Evolutionary conservation across 192 early-diverging fungal species (phyloP).

Genomic region (Helicostylum pulchrum): DNA sequence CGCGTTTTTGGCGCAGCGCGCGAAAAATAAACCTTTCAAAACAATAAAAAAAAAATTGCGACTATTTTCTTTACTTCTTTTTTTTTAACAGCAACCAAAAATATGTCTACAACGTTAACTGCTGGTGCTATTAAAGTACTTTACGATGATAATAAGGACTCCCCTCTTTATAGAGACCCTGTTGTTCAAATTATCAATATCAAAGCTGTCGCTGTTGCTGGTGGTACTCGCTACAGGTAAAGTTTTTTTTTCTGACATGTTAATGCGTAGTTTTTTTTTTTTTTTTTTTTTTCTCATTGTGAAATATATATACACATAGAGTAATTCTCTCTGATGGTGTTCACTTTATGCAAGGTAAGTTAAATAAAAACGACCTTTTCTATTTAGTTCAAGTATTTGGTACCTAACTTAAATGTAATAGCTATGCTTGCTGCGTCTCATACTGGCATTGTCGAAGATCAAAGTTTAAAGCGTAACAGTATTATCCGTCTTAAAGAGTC

Average conservation of each 20-base stretch:
- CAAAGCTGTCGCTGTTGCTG: constrained; percentile 26
- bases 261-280: neutral
- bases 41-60: neutral
- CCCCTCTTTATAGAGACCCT: constrained; percentile 13
- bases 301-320: constrained; percentile 28
- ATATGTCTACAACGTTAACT: constrained; percentile 8
- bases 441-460: constrained; percentile 43
- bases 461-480: constrained; percentile 46
- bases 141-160: constrained; percentile 31
- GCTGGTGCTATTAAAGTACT: constrained; percentile 37
- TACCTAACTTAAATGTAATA: constrained; percentile 16
- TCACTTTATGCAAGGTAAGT: constrained; percentile 61
- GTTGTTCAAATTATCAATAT: constrained; percentile 46
- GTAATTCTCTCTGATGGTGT: constrained; percentile 64
- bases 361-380: no score
- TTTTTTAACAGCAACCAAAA: neutral
- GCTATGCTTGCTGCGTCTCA: constrained; percentile 62
- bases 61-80: neutral
- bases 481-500: constrained; percentile 50
- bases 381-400: neutral
- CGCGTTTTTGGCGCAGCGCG: no score
- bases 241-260: neutral
- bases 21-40: neutral
- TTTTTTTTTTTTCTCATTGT: neutral
- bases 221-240: constrained; percentile 40